Conservation (phyloP, 306 rosid species). For the Castanea crenata region DNA sequence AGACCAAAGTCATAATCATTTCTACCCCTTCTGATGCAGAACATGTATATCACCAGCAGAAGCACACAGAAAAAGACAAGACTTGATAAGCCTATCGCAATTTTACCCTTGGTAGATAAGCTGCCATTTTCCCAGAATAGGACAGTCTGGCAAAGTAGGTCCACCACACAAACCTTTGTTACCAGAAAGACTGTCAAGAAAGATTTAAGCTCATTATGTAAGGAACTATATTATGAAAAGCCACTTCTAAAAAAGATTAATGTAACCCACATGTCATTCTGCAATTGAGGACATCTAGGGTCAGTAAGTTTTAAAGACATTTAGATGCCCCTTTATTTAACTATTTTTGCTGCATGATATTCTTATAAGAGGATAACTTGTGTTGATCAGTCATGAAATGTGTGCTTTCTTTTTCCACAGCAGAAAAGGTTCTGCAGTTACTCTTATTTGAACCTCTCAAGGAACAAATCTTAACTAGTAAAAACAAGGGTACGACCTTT, state of each 20-base stretch:
- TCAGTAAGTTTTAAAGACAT: too few species aligned
- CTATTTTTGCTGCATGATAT: slow-evolving; percentile 1
- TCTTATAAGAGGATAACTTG: slow-evolving; percentile 12
- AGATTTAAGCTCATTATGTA: not conserved
- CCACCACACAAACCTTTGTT: slow-evolving; percentile 90
- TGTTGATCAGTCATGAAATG: slow-evolving; percentile 6
- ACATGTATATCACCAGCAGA: slow-evolving; percentile 54
- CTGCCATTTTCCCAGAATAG: slow-evolving; percentile 88
- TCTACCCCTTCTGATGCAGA: slow-evolving; percentile 71
- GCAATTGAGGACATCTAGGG: not conserved
- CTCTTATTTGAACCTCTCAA: slow-evolving; percentile 14
- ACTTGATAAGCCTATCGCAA: slow-evolving; percentile 71
- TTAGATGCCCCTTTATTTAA: not conserved
- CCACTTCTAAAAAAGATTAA: not conserved
- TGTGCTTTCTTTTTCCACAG: not conserved
- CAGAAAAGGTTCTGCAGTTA: slow-evolving; percentile 16
- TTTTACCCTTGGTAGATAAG: slow-evolving; percentile 68
- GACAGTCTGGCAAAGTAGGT: slow-evolving; percentile 69
- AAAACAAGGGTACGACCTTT: slow-evolving; percentile 3
- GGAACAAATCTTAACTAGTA: not conserved
- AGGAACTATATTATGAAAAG: not conserved
- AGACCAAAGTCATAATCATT: slow-evolving; percentile 84
- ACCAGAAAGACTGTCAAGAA: slow-evolving; percentile 61
- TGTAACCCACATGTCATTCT: not conserved
- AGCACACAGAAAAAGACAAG: slow-evolving; percentile 50